These are phyloP conservation scores for Strobilomyces confusus DNA, from an alignment of 768 basidiomycete species.

Conservation along the genomic window DNA sequence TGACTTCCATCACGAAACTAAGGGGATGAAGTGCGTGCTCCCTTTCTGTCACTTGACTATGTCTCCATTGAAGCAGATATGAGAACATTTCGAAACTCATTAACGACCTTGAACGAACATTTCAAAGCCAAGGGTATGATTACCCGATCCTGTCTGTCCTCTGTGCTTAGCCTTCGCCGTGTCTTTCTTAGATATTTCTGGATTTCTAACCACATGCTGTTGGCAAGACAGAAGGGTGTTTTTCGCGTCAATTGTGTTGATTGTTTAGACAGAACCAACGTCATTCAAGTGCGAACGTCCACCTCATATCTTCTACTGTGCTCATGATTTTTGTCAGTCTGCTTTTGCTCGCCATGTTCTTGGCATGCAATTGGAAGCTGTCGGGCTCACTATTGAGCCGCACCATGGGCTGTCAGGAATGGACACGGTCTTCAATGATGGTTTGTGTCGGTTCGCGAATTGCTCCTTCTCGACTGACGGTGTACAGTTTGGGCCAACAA, in stretches of 20 bases:
- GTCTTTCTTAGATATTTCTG: conserved; percentile 62
- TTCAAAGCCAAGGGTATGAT: conserved; percentile 74
- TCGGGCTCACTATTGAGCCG: conserved; percentile 59
- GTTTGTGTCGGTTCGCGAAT: conserved; percentile 34
- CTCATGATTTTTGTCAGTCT: conserved; percentile 47
- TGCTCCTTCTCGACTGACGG: background rate
- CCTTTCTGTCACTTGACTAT: background rate
- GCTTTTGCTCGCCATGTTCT: conserved; percentile 87
- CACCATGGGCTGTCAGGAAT: conserved; percentile 54
- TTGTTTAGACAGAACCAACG: conserved; percentile 92
- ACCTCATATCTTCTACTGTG: background rate
- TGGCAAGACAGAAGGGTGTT: conserved; percentile 81
- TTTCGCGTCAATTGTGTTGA: conserved; percentile 96
- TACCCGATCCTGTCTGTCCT: background rate
- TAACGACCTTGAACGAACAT: conserved; percentile 61
- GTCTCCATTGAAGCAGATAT: conserved; percentile 47
- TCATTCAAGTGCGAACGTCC: conserved; percentile 63
- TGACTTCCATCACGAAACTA: conserved; percentile 92
- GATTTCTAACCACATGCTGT: conserved; percentile 63
- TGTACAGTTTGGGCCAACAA: conserved; percentile 93
- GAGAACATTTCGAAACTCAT: conserved; percentile 86
- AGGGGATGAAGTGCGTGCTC: conserved; percentile 80
- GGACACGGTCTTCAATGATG: conserved; percentile 77
- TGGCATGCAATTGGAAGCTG: conserved; percentile 65
- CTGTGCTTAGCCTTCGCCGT: conserved; percentile 1